Evolutionary conservation across 2,329 filamentous ascomycete species (phyloP), one percentile per base, ranked within the genome.

Genomic region (Colletotrichum spinosum): DNA sequence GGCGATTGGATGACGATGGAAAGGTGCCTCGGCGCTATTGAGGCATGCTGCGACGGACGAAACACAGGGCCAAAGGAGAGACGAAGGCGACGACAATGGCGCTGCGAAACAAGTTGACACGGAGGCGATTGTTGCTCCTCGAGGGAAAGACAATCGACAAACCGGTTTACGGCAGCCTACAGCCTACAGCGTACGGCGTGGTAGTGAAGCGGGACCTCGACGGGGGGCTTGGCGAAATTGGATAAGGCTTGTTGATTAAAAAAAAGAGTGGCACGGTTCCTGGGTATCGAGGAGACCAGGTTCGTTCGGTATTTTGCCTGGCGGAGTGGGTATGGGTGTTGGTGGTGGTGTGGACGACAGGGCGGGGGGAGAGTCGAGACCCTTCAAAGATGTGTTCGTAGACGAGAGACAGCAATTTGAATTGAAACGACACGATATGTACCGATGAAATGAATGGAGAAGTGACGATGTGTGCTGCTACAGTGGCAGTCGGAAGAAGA

Each of bases 221-320:
- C 39, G 46, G 44, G 55, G 51, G 52, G 48, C 52, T 61, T 56
- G 62, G 58, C 62, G 52, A 65, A 42, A 65, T 65, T 65, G 58
- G 52, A 62, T 62, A 62, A 62, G 52, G 38, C 46, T 62, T 17
- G 53, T 45, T 60, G 54, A 69, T 54, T 41, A 69, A 74, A 74
- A 69, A 74, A 74, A 69, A 46, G 75, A 76, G 70, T 70, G 76
- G 72, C 68, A 68, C 68, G 73, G 73, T 71, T 72, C 76, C 75
- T 25, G 25, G 25, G 25, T 77, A 55, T 79, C 75, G 75, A 78
- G 77, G 77, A 71, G 73, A 61, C 46, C 51, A 51, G 12, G 45
- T 48, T 44, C 52, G 46, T 8, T 53, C 33, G 46, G 45, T 42
- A 49, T 44, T 42, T 73, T 67, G 55, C 44, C 37, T 60, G 52